Base-by-base conservation (phyloP, 495 filamentous ascomycete species). In the Penicillium samsonianum region DNA sequence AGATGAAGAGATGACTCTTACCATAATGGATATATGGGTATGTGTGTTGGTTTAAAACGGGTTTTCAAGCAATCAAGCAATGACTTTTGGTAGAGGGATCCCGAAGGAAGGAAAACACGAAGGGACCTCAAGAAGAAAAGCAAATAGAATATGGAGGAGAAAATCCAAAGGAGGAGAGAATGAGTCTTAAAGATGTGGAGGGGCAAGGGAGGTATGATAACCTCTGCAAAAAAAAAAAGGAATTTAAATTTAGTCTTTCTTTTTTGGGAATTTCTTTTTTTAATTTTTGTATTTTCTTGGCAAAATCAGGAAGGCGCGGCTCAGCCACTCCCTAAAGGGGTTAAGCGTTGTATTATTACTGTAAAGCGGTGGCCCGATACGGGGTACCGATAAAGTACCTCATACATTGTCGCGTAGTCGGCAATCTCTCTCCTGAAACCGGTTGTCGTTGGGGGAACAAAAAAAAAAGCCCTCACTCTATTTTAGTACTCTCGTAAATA, bases 21-120 rank as follows among this genome's bases (percentile, higher is more conserved):
- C 74, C 73, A 77, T 77, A 66, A 73, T 75, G 76, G 73, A 70
- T 60, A 70, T 60, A 70, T 70, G 65, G 61, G 69, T 69, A 65
- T 76, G 65, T 76, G 72, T 69, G 71, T 65, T 54, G 67, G 60
- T 66, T 69, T 62, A 60, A 55, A 73, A 67, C 65, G 26, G 30
- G 63, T 56, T 54, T 67, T 1, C 35, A 54, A 60, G 57, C 63
- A 17, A 55, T 56, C 56, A 64, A 65, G 61, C 59, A 65, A 43
- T 37, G 22, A 58, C n/a, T 37, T 53, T 43, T 41, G n/a, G 19
- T 52, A 50, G 12, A 33, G 41, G 47, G 37, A 53, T 64, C 59
- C 67, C 61, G 44, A 65, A 65, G 50, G 59, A 64, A 46, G 25
- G 51, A 26, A 37, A 59, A 40, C 4, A 40, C 23, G 12, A 26